Base-by-base conservation (phyloP, 345 rosid genomes). In the Gossypium longicalyx region DNA sequence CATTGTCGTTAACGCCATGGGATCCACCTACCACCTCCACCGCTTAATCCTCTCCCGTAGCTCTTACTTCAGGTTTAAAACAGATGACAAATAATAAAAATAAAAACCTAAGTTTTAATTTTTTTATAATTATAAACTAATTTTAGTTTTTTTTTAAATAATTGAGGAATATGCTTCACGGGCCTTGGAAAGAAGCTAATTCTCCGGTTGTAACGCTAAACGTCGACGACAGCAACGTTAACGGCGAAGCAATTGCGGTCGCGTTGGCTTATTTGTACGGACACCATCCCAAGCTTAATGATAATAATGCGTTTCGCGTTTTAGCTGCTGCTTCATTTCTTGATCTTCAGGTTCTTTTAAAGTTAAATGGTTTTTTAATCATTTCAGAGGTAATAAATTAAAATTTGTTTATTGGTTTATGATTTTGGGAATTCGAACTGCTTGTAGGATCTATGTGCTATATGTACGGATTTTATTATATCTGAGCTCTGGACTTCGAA, bases 271-370 rank as follows among this genome's bases (percentile, higher is more conserved):
- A 92, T 78, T 77, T 92, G 43, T 92, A 94, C 58, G 98, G 98
- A 16, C 90, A 89, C 80, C 91, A 86, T 68, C 95, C 97, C 19
- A 94, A 92, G 83, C 94, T 92, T 81, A 88, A 91, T 80, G 97
- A 90, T 80, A 83, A 79, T 63, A 94, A 89, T 71, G 98, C 98
- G 0, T 94, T 89, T 76, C 95, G 97, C 23, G 97, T 92, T 71
- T 82, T 94, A 74, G 98, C 98, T 81, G 93, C 93, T n/a, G 95
- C 97, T 76, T 92, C 98, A 2, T 94, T 92, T 87, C 97, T 94
- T 38, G 98, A 94, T 82, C 97, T 94, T 68, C 97, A 94, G 98
- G 98, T 94, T 74, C 47, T 7, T 57, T 41, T n/a, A 47, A 27
- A 10, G 9, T 19, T 10, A 9, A 3, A 9, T 25, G n/a, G 12